A percentile compares a stretch with the other conserved stretches of the same genome.
phyloP scores from a whole-genome alignment of 352 stramenopile species.

The Elongisporangium prolatum region DNA sequence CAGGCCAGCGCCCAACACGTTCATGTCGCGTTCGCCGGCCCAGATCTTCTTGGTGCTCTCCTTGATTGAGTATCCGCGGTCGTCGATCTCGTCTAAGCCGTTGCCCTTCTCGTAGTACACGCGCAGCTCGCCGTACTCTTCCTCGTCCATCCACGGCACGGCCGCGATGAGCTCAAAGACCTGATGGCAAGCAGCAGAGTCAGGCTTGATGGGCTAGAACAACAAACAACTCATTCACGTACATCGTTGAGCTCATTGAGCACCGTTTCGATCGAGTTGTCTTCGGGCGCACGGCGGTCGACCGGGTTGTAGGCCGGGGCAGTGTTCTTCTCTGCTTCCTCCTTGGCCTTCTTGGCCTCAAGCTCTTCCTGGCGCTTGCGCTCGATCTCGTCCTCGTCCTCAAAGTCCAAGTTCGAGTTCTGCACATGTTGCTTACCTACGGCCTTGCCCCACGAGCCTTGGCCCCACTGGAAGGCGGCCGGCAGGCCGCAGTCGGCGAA shows the following conservation, averaged over 20 bases:
- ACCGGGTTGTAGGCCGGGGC: conserved; percentile 52
- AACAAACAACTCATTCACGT: conserved; percentile 4
- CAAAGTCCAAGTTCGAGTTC: conserved; percentile 63
- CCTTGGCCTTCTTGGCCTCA: conserved; percentile 27
- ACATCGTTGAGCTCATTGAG: conserved; percentile 59
- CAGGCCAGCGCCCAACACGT: conserved; percentile 33
- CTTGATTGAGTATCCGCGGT: conserved; percentile 48
- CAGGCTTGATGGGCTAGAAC: background rate
- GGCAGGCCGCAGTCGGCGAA: conserved; percentile 64
- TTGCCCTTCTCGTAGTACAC: conserved; percentile 57
- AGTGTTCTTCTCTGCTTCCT: conserved; percentile 27
- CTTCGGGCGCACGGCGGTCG: conserved; percentile 30
- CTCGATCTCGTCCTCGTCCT: conserved; percentile 44
- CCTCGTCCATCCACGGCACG: conserved; percentile 61
- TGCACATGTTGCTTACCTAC: conserved; percentile 52
- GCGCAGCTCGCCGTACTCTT: conserved; percentile 52
- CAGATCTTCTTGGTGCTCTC: conserved; percentile 50
- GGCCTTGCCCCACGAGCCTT: conserved; percentile 68
- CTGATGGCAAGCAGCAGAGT: background rate
- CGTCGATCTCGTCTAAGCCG: conserved; percentile 61
- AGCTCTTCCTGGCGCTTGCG: conserved; percentile 32
- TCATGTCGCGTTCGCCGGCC: conserved; percentile 62
- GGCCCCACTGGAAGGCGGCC: conserved; percentile 59
- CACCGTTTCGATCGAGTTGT: conserved; percentile 53
- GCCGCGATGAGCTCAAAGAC: conserved; percentile 67